Conservation (phyloP, 1,139 yeast genomes). For the Lodderomyces metapsilosis region DNA sequence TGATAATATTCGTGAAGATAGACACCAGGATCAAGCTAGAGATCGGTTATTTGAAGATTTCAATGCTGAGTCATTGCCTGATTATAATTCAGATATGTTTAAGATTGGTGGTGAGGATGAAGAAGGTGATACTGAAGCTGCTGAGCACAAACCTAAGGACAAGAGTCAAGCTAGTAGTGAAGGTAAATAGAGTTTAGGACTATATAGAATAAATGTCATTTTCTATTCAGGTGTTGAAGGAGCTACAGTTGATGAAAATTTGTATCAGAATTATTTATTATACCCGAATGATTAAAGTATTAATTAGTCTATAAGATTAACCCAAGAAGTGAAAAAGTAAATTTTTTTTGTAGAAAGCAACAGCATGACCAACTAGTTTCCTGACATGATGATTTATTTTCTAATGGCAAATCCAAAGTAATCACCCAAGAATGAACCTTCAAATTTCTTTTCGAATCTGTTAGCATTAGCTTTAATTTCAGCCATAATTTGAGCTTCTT, state of each 20-base stretch:
- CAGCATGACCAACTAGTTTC: too few relatives aligned
- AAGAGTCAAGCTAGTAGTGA: not conserved
- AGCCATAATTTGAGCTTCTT: conserved; percentile 50
- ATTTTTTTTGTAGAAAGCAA: too few relatives aligned
- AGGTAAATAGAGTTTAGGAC: too few relatives aligned
- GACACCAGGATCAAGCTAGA: conserved; percentile 32
- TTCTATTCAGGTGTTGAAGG: too few relatives aligned
- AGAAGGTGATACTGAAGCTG: conserved; percentile 1
- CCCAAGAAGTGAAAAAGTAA: not conserved
- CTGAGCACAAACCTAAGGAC: not conserved
- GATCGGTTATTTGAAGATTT: conserved; percentile 41
- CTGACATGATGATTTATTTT: conserved; percentile 7
- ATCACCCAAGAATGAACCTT: conserved; percentile 45
- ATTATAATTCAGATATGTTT: conserved; percentile 44
- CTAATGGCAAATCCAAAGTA: conserved; percentile 38
- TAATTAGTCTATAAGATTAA: conserved; percentile 1
- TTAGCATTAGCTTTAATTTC: conserved; percentile 39
- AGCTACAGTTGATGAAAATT: too few relatives aligned
- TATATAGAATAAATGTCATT: too few relatives aligned
- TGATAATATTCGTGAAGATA: conserved; percentile 12
- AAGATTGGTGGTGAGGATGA: conserved; percentile 31
- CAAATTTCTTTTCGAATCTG: conserved; percentile 42
- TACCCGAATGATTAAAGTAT: not conserved
- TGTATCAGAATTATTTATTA: not conserved
- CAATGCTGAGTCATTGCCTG: conserved; percentile 38